phyloP scores from a whole-genome alignment of 2,329 filamentous ascomycete genomes.

The Ophiostoma ulmi region DNA sequence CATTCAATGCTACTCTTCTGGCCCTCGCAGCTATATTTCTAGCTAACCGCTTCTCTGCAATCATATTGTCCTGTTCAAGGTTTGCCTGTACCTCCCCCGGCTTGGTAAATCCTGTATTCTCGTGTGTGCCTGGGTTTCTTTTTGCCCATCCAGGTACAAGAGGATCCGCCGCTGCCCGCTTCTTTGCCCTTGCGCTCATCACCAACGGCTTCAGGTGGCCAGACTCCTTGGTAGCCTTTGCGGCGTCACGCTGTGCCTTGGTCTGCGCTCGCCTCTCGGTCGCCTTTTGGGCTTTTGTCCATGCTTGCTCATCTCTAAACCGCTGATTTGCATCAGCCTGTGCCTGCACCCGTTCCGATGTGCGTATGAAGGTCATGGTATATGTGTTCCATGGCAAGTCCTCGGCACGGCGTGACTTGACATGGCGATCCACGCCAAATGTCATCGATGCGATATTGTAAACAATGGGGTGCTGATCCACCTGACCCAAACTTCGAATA shows the following conservation, averaged over 20 bases:
- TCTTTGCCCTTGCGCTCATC: background rate
- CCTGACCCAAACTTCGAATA: background rate
- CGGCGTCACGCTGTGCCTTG: background rate
- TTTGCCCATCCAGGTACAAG: background rate
- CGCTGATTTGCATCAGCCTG: background rate
- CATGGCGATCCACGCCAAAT: slow-evolving; percentile 11
- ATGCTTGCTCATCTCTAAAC: background rate
- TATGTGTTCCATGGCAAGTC: background rate
- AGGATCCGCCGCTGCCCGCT: background rate
- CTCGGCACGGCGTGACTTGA: background rate
- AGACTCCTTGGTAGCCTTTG: background rate
- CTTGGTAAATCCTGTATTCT: background rate
- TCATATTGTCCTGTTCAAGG: background rate
- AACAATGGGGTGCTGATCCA: background rate
- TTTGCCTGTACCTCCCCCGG: background rate
- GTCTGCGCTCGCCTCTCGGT: background rate
- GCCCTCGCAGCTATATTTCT: background rate
- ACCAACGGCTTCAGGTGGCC: background rate
- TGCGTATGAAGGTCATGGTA: slow-evolving; percentile 7
- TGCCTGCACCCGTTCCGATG: background rate
- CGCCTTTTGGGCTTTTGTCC: background rate
- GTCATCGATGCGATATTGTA: slow-evolving; percentile 17
- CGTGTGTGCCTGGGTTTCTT: background rate
- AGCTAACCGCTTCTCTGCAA: background rate
- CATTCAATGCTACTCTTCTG: background rate